phyloP scores from a whole-genome alignment of 768 basidiomycete species.

The Mycena venus region DNA sequence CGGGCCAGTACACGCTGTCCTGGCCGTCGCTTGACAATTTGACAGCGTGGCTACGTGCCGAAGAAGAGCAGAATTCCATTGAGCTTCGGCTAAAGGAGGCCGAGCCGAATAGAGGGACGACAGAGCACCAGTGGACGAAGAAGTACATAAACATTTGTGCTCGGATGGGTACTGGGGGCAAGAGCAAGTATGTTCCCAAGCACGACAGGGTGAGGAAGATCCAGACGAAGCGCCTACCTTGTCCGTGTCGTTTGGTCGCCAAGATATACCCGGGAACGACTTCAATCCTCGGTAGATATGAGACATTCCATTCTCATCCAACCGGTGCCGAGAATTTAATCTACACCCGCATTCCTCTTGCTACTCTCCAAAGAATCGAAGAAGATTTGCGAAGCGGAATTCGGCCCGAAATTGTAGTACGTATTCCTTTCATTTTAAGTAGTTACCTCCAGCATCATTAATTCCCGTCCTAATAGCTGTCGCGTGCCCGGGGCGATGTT shows the following conservation, averaged over 20 bases:
- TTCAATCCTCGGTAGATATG: conserved; percentile 14
- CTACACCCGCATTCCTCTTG: not conserved
- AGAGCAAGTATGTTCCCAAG: conserved; percentile 5
- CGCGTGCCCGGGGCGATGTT: not conserved
- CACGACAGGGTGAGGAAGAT: not conserved
- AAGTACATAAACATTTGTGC: conserved; percentile 17
- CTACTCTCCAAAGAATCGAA: not conserved
- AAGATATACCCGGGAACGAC: conserved; percentile 1
- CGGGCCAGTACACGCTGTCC: too few relatives aligned
- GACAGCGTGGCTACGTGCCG: too few relatives aligned
- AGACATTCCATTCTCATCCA: not conserved
- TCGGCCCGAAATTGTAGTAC: not conserved
- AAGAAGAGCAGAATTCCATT: too few relatives aligned
- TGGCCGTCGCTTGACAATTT: too few relatives aligned
- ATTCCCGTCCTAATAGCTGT: not conserved
- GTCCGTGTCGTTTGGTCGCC: not conserved
- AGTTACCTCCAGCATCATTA: not conserved
- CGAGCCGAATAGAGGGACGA: not conserved
- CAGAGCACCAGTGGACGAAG: not conserved
- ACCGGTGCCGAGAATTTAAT: not conserved
- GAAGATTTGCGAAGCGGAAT: not conserved
- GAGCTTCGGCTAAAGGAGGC: conserved; percentile 4
- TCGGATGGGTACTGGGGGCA: conserved; percentile 6
- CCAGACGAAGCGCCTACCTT: not conserved
- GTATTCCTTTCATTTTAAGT: not conserved